Base-by-base conservation (phyloP, 1,284 basidiomycete species). In the Boletellus deceptivus region DNA sequence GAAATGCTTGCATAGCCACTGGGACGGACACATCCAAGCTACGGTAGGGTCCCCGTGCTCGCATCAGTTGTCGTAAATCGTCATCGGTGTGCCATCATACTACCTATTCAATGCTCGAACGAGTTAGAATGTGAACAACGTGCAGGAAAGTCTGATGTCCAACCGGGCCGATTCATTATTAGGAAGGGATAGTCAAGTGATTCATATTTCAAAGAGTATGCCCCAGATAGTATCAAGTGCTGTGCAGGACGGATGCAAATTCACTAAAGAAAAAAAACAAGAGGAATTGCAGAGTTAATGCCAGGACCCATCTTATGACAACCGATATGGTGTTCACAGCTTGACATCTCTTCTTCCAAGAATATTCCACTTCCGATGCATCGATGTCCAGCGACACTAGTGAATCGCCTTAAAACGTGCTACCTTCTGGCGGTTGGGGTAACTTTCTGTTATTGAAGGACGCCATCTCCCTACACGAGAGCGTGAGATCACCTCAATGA, bases 381-480 rank as follows among this genome's bases (percentile, higher is more conserved):
- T 20, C 38, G 46, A 53, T 24, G 34, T 29, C 43, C 27, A 17
- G 40, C 25, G 27, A 40, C 22, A 27, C 44, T 4, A 33, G 46
- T 38, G 27, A 29, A 22, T 45, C 31, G 25, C 31, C 38, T 63
- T 56, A 87, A 72, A 89, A 91, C 39, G 67, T 80, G 58, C 80
- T 82, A 52, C 93, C 93, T 71, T 99, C 96, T 20, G 88, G 82
- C 4, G 96, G 96, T 73, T 99, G 96, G 29, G 93, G 89, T 40
- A 96, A 80, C 76, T 98, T 99, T 63, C 94, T 80, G 71, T 98
- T 98, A 53, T 82, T 80, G 58, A 89, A 85, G 40, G 89, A 83
- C 2, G 88, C 93, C 96, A 99, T 98, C 70, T 97, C 94, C 73
- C 94, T 98, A 35, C 7, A 42, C 11, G 16, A 22, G 22, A 22